Evolutionary conservation across 108 stramenopile species (phyloP).

Genomic region (Nitzschia sp.): DNA sequence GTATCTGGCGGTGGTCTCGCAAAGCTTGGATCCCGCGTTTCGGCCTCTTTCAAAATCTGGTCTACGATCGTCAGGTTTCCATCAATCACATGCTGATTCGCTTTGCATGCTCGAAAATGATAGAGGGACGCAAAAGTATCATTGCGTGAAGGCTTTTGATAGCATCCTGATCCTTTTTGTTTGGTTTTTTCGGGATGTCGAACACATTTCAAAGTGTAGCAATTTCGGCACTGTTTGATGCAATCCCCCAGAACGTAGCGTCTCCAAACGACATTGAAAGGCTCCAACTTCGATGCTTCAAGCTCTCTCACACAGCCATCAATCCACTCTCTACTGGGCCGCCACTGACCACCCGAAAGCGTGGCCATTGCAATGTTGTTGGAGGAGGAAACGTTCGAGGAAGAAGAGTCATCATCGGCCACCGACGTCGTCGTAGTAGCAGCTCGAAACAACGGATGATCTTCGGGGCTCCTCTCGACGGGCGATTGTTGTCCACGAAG

Average conservation of each 20-base stretch:
- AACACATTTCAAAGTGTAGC: slow-evolving; percentile 9
- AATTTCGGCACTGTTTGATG: slow-evolving; percentile 22
- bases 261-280: slow-evolving; percentile 12
- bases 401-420: neutral
- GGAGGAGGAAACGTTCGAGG: neutral
- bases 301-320: slow-evolving; percentile 4
- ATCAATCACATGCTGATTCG: slow-evolving; percentile 2
- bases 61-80: slow-evolving; percentile 20
- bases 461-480: too few relatives aligned
- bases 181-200: slow-evolving; percentile 14
- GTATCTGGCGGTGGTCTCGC: slow-evolving; percentile 1
- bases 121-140: slow-evolving; percentile 12
- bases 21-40: slow-evolving; percentile 9
- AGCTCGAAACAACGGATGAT: too few relatives aligned
- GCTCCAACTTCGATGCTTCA: neutral
- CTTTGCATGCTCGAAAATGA: slow-evolving; percentile 11
- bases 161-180: slow-evolving; percentile 21
- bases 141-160: slow-evolving; percentile 4
- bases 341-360: too few relatives aligned
- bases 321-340: neutral
- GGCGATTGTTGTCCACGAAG: too few relatives aligned
- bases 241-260: slow-evolving; percentile 25
- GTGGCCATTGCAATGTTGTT: neutral
- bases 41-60: slow-evolving; percentile 8
- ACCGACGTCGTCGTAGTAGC: neutral